Conservation (phyloP, 2,329 filamentous ascomycete genomes). For the Dothideomycetes sp. region DNA sequence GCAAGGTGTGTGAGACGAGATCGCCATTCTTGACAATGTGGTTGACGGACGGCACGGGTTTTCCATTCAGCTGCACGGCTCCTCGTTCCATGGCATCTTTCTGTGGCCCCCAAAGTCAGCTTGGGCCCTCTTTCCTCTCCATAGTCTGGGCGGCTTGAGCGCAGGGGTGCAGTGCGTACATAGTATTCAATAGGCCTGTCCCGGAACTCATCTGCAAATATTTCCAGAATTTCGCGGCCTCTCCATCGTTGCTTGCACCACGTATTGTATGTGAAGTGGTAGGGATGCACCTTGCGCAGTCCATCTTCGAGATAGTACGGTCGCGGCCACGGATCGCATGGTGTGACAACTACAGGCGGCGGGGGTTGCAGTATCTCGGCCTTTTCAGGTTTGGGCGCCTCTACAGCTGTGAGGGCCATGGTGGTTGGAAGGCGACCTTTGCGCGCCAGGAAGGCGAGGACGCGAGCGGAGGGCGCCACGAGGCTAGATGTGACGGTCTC, state of each 20-base stretch:
- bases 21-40: slow-evolving; percentile 79
- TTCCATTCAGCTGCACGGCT: slow-evolving; percentile 69
- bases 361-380: slow-evolving; percentile 29
- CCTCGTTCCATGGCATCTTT: slow-evolving; percentile 69
- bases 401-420: slow-evolving; percentile 33
- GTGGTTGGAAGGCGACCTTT: slow-evolving; percentile 30
- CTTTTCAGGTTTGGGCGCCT: slow-evolving; percentile 11
- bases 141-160: too few relatives aligned
- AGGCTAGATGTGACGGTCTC: too few relatives aligned
- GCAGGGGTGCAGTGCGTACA: slow-evolving; percentile 42
- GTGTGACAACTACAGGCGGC: slow-evolving; percentile 39
- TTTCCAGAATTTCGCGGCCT: slow-evolving; percentile 66
- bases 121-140: slow-evolving; percentile 1
- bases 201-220: slow-evolving; percentile 86
- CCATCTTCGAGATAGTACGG: slow-evolving; percentile 81
- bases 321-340: slow-evolving; percentile 48
- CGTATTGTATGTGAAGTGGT: slow-evolving; percentile 91
- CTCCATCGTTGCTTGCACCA: slow-evolving; percentile 92
- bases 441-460: slow-evolving; percentile 40
- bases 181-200: slow-evolving; percentile 84
- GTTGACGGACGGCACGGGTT: slow-evolving; percentile 50
- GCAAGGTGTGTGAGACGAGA: slow-evolving; percentile 81
- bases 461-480: slow-evolving; percentile 41
- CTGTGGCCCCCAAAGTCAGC: slow-evolving; percentile 30
- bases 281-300: slow-evolving; percentile 71